Evolutionary conservation across 495 filamentous ascomycete genomes (phyloP), one percentile per base, ranked within the genome.

Genomic region (Aspergillus mulundensis): DNA sequence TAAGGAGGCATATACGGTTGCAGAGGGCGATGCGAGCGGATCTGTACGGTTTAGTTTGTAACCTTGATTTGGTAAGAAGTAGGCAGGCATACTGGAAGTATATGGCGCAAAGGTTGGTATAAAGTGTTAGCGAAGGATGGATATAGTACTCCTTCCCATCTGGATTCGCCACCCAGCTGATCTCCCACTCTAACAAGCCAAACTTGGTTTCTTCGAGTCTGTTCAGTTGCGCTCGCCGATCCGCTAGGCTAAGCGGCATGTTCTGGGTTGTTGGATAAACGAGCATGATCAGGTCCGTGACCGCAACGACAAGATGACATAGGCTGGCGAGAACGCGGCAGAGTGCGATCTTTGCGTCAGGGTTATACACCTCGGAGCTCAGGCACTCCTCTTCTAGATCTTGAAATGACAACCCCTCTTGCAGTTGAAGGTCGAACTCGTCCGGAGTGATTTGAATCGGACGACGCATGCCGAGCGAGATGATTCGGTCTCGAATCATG

Each of bases 11-110:
- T 20, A 56, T 60, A 1, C 54, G 53, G 23, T 60, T 60, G 40
- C 53, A 60, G 18, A 60, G 58, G 6, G 58, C 58, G 6, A 60
- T 60, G 16, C 57, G 57, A 8, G 57, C 51, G 5, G 52, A 60
- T 44, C 57, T 60, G 24, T 12, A 3, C 10, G 0, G 3, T 24
- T 34, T 42, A 50, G 25, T n/a, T 24, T 41, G 12, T 36, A 14
- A 2, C 12, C 5, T 2, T 36, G 32, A 14, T 25, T 5, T 2
- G 14, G n/a, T n/a, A 38, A 24, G 3, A 7, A 12, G 36, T 15
- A 41, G 24, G 24, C 16, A 10, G 10, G 18, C 30, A 7, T 56
- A 60, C 58, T 60, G 58, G 42, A 56, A 60, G 36, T 60, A 60
- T 23, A 60, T 47, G 0, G 53, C 48, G 24, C 55, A 42, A n/a